Base-by-base conservation (phyloP, 177 flowering plant genomes). In the Tripterygium wilfordii region DNA sequence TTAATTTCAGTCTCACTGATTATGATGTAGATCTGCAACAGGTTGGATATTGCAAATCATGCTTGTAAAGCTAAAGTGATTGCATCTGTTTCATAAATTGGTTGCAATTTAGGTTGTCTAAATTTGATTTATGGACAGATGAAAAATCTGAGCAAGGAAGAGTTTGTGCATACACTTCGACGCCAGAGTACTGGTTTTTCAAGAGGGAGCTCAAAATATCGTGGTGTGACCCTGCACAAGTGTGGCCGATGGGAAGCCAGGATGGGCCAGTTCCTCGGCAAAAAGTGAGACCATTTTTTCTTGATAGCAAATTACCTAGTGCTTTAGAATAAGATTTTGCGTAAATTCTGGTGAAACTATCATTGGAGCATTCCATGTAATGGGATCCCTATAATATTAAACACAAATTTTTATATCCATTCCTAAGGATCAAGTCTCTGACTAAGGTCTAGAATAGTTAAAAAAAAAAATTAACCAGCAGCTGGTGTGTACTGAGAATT, bases 181-280 rank as follows among this genome's bases (percentile, higher is more conserved):
- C 82, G 96, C 4, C 95, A 81, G 50, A 85, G 95, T 66, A 83
- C 85, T 10, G 95, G 95, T 4, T 85, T 87, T 51, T 74, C 95
- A 4, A 77, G 96, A 51, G 96, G 96, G 16, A 85, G 82, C 56
- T 88, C 96, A 0, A 88, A 81, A 51, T 85, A 80, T 56, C 66
- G 95, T 60, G 96, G 96, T 13, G 96, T 88, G 36, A 88, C 96
- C 1, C 67, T 88, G 55, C 96, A 85, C 63, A 88, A 88, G 64
- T 85, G 91, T 56, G 96, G 95, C 32, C 72, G 89, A 17, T 85
- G 95, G 96, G 95, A 85, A 64, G 95, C 95, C 62, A 71, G 92
- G 9, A 89, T 83, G 92, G 97, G 97, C 4, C 97, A 89, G 44
- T 74, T 85, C 54, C 84, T 85, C 46, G 89, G 96, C 16, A 88